Percentiles rank a stretch among this genome's conserved stretches.
These are phyloP conservation scores for Citrullus mucosospermus DNA, from an alignment of 306 rosid species.

Conservation along the genomic window DNA sequence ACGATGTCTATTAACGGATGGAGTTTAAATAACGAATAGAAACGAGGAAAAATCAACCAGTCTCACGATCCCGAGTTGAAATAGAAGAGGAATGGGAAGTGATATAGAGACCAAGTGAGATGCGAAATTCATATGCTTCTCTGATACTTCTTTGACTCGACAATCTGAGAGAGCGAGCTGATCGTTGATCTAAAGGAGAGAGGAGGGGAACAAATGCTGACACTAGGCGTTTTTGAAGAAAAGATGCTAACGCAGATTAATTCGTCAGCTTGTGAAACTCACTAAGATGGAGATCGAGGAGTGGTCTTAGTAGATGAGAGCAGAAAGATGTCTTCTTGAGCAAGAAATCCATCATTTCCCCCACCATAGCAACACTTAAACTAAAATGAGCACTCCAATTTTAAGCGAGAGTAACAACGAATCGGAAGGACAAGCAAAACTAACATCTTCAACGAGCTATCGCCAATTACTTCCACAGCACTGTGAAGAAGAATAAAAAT, in stretches of 20 bases:
- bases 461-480: not conserved
- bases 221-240: not conserved
- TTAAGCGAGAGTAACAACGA: not conserved
- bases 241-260: not conserved
- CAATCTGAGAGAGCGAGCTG: not conserved
- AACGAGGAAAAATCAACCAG: not conserved
- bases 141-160: not conserved
- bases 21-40: not conserved
- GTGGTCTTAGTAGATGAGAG: not conserved
- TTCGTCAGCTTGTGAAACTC: not conserved
- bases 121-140: not conserved
- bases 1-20: not conserved
- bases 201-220: not conserved
- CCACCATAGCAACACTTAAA: not conserved
- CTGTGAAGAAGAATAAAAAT: not conserved
- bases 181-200: not conserved
- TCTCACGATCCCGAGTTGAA: not conserved
- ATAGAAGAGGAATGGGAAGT: not conserved
- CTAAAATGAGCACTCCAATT: not conserved
- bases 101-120: not conserved
- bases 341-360: not conserved
- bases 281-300: not conserved
- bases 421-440: not conserved
- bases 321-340: not conserved
- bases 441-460: not conserved